phyloP scores from a whole-genome alignment of 257 asterid species.

The Solanum sitiens region DNA sequence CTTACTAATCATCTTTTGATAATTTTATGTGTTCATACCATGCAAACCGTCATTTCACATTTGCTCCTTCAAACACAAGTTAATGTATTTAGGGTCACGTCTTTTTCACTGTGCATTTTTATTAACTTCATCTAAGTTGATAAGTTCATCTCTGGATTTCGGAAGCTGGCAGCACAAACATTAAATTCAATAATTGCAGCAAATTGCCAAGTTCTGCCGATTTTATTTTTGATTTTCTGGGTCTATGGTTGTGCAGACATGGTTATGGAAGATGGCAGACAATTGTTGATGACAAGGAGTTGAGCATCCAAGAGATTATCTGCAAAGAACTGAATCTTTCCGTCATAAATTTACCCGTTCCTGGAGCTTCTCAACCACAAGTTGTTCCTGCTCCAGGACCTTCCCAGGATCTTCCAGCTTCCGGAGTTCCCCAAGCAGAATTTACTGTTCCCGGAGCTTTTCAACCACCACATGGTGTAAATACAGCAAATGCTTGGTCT shows the following conservation, averaged over 20 bases:
- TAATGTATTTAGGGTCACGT: neutral
- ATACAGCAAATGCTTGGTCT: constrained; percentile 26
- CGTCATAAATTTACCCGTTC: constrained; percentile 33
- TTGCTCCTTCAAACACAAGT: neutral
- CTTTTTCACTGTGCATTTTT: neutral
- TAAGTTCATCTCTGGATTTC: neutral
- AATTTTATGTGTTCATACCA: neutral
- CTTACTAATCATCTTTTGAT: neutral
- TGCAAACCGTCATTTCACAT: neutral
- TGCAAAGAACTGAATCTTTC: constrained; percentile 87
- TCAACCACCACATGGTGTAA: constrained; percentile 33
- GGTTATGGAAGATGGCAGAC: constrained; percentile 99
- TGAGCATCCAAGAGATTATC: constrained; percentile 75
- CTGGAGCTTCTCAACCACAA: constrained; percentile 51
- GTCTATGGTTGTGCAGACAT: constrained; percentile 47
- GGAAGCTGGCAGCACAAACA: neutral
- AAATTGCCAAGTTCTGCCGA: neutral
- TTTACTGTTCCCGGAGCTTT: constrained; percentile 24
- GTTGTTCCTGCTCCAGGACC: constrained; percentile 22
- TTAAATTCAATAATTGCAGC: neutral
- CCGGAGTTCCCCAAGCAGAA: constrained; percentile 31
- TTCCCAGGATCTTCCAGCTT: constrained; percentile 23
- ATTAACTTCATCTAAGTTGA: neutral
- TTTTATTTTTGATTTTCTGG: constrained; percentile 8
- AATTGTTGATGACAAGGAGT: constrained; percentile 82